phyloP scores from a whole-genome alignment of 176 grass and related monocot species.

The Puya raimondii region DNA sequence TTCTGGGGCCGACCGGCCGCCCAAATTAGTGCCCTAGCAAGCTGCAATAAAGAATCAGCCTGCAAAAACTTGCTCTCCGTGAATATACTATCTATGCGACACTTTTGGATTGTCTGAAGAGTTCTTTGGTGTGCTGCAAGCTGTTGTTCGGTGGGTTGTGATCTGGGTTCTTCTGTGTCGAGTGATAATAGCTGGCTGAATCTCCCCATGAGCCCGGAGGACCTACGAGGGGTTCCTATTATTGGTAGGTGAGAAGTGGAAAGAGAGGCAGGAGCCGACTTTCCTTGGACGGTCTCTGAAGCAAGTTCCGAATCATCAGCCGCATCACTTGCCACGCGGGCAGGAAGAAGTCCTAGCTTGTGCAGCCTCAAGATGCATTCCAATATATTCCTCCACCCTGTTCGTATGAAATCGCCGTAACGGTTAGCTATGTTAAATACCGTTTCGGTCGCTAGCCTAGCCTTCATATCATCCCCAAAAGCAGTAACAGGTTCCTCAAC shows the following conservation, averaged over 20 bases:
- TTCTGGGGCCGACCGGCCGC: slow-evolving; percentile 87
- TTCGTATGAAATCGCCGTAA: slow-evolving; percentile 88
- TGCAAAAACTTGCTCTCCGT: slow-evolving; percentile 92
- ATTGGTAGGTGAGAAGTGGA: slow-evolving; percentile 73
- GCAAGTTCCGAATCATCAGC: slow-evolving; percentile 73
- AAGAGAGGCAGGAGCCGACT: slow-evolving; percentile 55
- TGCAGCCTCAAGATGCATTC: slow-evolving; percentile 98
- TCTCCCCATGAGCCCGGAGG: slow-evolving; percentile 95
- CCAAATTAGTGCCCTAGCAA: slow-evolving; percentile 89
- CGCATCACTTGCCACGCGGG: slow-evolving; percentile 82
- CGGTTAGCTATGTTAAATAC: slow-evolving; percentile 83
- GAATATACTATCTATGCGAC: slow-evolving; percentile 89
- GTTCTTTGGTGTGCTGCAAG: slow-evolving; percentile 94
- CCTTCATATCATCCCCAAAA: slow-evolving; percentile 95
- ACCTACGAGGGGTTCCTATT: slow-evolving; percentile 80
- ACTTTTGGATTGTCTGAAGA: slow-evolving; percentile 93
- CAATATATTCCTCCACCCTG: slow-evolving; percentile 90
- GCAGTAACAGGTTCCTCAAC: slow-evolving; percentile 92
- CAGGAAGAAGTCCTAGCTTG: slow-evolving; percentile 89
- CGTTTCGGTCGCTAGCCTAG: slow-evolving; percentile 89
- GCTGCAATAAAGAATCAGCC: slow-evolving; percentile 77
- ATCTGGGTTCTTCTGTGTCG: slow-evolving; percentile 92
- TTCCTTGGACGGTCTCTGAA: slow-evolving; percentile 71
- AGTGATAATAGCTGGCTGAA: slow-evolving; percentile 95
- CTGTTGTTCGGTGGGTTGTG: slow-evolving; percentile 94